Percentiles rank a stretch among this genome's conserved stretches.
Conservation (phyloP, 805 yeast genomes). For the Kuraishia piskuri region DNA sequence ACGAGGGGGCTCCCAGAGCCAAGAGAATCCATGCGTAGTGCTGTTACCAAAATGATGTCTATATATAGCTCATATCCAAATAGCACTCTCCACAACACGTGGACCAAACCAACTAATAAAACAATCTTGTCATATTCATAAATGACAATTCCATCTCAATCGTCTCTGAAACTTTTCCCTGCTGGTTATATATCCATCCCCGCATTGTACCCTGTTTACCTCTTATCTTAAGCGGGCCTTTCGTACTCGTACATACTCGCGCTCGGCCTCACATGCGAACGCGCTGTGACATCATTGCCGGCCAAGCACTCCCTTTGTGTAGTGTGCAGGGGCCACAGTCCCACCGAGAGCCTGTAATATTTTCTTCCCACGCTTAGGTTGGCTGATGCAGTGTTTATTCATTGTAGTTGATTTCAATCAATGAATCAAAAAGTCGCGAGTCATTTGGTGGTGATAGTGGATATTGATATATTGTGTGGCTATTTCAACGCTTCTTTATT, state of each 20-base stretch:
- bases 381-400: not conserved
- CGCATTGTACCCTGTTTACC: not conserved
- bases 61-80: too few species aligned
- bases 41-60: not conserved
- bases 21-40: not conserved
- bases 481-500: not conserved
- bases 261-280: not conserved
- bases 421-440: not conserved
- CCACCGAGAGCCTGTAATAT: not conserved
- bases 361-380: not conserved
- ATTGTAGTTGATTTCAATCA: not conserved
- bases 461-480: not conserved
- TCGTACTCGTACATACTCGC: not conserved
- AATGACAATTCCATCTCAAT: too few species aligned
- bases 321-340: not conserved
- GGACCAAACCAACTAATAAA: too few species aligned
- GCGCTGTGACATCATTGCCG: not conserved
- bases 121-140: too few species aligned
- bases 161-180: too few species aligned
- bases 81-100: too few species aligned
- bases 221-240: not conserved
- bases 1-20: not conserved
- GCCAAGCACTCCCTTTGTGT: not conserved
- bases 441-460: not conserved
- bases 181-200: not conserved